Conservation (phyloP, 2,329 filamentous ascomycete species). For the Remersonia thermophila region DNA sequence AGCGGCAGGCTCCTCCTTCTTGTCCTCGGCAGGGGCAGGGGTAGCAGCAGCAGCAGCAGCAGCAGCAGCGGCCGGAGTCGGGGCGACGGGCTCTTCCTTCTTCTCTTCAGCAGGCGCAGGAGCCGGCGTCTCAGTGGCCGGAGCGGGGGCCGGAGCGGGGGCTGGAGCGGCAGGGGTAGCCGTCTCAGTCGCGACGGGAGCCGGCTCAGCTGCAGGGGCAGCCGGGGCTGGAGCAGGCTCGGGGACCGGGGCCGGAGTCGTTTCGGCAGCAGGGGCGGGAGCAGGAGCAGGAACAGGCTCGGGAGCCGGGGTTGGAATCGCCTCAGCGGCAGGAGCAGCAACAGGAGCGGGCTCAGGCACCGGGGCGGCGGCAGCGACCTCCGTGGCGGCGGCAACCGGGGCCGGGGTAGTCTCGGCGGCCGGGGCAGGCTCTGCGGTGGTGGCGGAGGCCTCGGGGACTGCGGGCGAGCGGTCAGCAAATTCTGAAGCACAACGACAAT, state of each 20-base stretch:
- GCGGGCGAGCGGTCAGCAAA: no score
- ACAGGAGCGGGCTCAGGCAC: no score
- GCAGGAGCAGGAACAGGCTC: conserved; percentile 9
- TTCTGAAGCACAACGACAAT: no score
- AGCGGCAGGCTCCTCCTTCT: background rate
- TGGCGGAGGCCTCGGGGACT: no score
- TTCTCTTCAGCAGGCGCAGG: conserved; percentile 16
- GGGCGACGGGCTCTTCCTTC: conserved; percentile 14
- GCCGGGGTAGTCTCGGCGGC: no score
- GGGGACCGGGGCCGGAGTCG: conserved; percentile 14
- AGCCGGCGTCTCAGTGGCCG: conserved; percentile 18
- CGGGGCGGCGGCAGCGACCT: no score
- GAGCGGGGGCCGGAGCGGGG: conserved; percentile 12
- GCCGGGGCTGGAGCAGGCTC: conserved; percentile 6
- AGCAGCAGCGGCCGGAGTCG: conserved; percentile 10
- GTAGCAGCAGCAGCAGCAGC: conserved; percentile 7
- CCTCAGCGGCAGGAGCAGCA: no score
- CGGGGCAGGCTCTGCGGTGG: no score
- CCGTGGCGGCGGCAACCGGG: no score
- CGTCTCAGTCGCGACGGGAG: conserved; percentile 21
- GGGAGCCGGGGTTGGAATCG: background rate
- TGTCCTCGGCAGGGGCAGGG: background rate
- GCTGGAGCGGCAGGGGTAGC: conserved; percentile 20
- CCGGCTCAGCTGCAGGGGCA: no score
- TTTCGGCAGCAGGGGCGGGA: conserved; percentile 17